phyloP scores from a whole-genome alignment of 192 early-diverging fungal genomes.

The Geranomyces variabilis region DNA sequence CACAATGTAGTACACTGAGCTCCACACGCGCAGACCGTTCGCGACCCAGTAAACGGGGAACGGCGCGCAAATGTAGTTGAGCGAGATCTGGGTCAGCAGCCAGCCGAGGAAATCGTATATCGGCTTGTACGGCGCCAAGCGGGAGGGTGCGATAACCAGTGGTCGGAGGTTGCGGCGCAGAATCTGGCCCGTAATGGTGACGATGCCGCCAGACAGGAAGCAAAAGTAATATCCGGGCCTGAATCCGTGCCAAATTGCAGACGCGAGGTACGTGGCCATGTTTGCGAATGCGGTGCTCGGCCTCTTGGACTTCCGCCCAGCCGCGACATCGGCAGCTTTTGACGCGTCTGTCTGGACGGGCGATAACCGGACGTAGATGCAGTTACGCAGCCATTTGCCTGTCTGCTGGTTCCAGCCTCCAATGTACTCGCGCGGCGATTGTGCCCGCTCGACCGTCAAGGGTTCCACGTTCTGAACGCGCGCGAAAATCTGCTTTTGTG shows the following conservation, averaged over 20 bases:
- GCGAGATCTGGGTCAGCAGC: constrained; percentile 32
- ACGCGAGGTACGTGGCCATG: constrained; percentile 77
- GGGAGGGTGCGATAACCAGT: constrained; percentile 18
- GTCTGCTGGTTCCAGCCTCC: constrained; percentile 90
- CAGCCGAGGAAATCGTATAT: constrained; percentile 38
- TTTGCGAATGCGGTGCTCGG: constrained; percentile 26
- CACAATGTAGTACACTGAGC: constrained; percentile 24
- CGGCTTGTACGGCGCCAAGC: constrained; percentile 23
- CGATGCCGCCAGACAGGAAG: constrained; percentile 35
- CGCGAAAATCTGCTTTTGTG: constrained; percentile 63
- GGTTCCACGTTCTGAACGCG: constrained; percentile 77
- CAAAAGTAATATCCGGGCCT: constrained; percentile 52
- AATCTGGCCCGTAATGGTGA: constrained; percentile 19
- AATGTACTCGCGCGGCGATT: constrained; percentile 48
- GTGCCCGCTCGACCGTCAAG: constrained; percentile 61
- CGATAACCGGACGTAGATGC: constrained; percentile 73
- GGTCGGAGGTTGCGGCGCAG: constrained; percentile 35
- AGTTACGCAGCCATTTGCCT: constrained; percentile 82
- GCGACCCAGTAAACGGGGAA: constrained; percentile 34
- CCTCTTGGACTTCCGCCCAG: constrained; percentile 40
- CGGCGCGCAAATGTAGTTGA: constrained; percentile 46
- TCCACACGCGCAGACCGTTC: constrained; percentile 31
- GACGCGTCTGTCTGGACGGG: constrained; percentile 23
- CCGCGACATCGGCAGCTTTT: constrained; percentile 14
- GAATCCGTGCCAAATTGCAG: constrained; percentile 94